These are phyloP conservation scores for Amanita subjunquillea DNA, from an alignment of 768 basidiomycete genomes.

Conservation along the genomic window DNA sequence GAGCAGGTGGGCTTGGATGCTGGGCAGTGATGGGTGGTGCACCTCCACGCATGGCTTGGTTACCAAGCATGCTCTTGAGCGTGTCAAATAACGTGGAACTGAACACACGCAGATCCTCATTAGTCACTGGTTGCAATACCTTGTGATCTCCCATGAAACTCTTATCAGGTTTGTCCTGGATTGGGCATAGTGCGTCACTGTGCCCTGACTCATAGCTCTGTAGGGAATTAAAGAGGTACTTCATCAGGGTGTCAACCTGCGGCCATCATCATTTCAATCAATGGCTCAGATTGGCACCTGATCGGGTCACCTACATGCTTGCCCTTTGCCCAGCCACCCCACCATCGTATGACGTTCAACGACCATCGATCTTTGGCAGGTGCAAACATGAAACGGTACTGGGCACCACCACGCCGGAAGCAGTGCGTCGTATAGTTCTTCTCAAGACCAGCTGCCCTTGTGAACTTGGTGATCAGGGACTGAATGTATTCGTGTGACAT, in stretches of 20 bases:
- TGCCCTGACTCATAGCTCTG: constrained; percentile 20
- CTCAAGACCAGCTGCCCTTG: constrained; percentile 13
- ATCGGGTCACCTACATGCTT: constrained; percentile 21
- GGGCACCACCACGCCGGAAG: constrained; percentile 12
- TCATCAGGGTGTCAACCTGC: constrained; percentile 24
- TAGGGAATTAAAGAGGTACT: constrained; percentile 23
- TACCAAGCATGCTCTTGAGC: not conserved
- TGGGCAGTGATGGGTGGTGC: constrained; percentile 21
- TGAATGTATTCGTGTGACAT: constrained; percentile 20
- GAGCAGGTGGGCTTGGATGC: constrained; percentile 1
- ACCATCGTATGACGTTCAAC: constrained; percentile 25
- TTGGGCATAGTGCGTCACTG: constrained; percentile 18
- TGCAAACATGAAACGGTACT: constrained; percentile 23
- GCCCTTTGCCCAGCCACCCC: constrained; percentile 32
- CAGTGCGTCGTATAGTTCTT: constrained; percentile 23
- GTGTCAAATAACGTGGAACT: not conserved
- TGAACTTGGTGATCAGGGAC: constrained; percentile 18
- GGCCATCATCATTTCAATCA: not conserved
- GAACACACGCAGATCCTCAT: constrained; percentile 10
- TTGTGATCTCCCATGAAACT: constrained; percentile 19
- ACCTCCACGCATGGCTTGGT: not conserved
- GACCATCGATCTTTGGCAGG: constrained; percentile 25
- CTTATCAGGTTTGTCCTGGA: constrained; percentile 10
- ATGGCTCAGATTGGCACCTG: not conserved
- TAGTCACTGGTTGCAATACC: constrained; percentile 7